These are phyloP conservation scores for Blumeriella jaapii DNA, from an alignment of 2,329 filamentous ascomycete species.

Conservation along the genomic window DNA sequence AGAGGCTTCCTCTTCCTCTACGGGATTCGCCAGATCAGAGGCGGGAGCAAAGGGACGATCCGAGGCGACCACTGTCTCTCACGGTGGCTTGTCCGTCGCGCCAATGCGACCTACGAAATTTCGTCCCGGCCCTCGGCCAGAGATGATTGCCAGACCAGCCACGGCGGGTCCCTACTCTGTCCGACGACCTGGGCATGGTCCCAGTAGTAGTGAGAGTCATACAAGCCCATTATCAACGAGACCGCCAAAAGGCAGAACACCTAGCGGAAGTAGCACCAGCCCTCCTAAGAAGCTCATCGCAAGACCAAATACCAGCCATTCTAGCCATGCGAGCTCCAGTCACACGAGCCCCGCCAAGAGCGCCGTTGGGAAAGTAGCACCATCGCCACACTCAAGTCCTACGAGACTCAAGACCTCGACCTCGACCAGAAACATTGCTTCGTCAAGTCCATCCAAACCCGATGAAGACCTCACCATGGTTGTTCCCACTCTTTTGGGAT, in stretches of 20 bases:
- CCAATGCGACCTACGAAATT: slow-evolving; percentile 48
- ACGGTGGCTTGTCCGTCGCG: slow-evolving; percentile 50
- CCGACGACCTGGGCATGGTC: slow-evolving; percentile 29
- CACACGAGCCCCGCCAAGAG: slow-evolving; percentile 34
- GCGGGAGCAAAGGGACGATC: slow-evolving; percentile 32
- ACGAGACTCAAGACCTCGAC: slow-evolving; percentile 13
- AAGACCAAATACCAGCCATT: slow-evolving; percentile 28
- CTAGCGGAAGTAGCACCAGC: slow-evolving; percentile 36
- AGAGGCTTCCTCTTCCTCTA: slow-evolving; percentile 28
- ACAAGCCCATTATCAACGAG: slow-evolving; percentile 30
- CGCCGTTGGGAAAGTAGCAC: slow-evolving; percentile 14
- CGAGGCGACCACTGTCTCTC: slow-evolving; percentile 28
- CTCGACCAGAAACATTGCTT: slow-evolving; percentile 10
- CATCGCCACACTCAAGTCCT: slow-evolving; percentile 8
- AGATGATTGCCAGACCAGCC: slow-evolving; percentile 44
- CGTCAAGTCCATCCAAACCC: slow-evolving; percentile 33
- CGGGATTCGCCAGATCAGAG: slow-evolving; percentile 27
- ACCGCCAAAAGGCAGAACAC: slow-evolving; percentile 34
- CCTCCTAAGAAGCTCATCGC: slow-evolving; percentile 26
- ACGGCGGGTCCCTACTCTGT: slow-evolving; percentile 56
- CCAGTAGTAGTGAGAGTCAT: slow-evolving; percentile 22
- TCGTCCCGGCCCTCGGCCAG: slow-evolving; percentile 37
- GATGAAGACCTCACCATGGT: slow-evolving; percentile 44
- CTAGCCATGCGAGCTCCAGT: slow-evolving; percentile 24
- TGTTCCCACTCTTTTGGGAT: slow-evolving; percentile 35